Evolutionary conservation across 352 stramenopile species (phyloP), one percentile per base, ranked within the genome.

Genomic region (Phytophthora litchii): DNA sequence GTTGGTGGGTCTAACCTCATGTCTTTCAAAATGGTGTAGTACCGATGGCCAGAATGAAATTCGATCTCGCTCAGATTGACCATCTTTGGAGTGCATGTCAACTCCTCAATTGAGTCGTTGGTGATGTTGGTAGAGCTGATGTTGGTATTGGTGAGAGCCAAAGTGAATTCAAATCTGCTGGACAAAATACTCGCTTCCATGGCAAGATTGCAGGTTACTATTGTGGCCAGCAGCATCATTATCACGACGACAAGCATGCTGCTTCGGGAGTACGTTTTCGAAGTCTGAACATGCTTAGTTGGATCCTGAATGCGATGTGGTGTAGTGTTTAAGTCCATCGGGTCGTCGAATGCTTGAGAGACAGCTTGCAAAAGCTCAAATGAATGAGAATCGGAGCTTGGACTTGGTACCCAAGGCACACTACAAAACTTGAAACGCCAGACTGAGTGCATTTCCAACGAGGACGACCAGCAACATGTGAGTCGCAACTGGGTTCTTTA

Each of bases 41-140:
- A 67, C 4, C 51, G 59, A 25, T 67, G 59, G 17, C 21, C 41
- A 8, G 59, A 67, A 48, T 54, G 59, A 17, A 54, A 57, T 17
- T 47, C 36, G 31, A 62, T 57, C 1, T 46, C 17, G 34, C 37
- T 67, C 35, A 49, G 20, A n/a, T 58, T 67, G 13, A 61, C 36
- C 10, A 21, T 25, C 5, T 5, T 34, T 47, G 51, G 59, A 19
- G 43, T 53, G 27, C 59, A 67, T 5, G 34, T 36, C 10, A 36
- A 35, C 4, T 38, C 42, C 4, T 54, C 25, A 4, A 16, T 25
- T 13, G 1, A 12, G 12, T 12, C 32, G 27, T 49, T 42, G 27
- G 6, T 23, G 17, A 3, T 19, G 3, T 7, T 46, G 7, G 11
- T 36, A 12, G n/a, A 4, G 29, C 36, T 47, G 14, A 6, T 16